Base-by-base conservation (phyloP, 2,329 filamentous ascomycete species). In the Dactylellina cionopaga region DNA sequence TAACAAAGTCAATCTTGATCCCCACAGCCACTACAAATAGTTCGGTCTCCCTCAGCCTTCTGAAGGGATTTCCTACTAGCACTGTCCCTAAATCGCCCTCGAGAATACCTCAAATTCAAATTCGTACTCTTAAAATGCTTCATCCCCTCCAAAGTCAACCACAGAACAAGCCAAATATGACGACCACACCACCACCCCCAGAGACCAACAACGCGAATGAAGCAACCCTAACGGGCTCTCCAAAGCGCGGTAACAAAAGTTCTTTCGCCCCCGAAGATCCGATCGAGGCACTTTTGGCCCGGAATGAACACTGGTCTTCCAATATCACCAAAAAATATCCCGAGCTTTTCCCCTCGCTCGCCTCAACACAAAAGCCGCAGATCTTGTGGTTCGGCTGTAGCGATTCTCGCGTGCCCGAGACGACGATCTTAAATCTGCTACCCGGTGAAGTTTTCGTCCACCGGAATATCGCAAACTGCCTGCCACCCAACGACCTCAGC, bases 401-500 rank as follows among this genome's bases (percentile, higher is more conserved):
- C 77, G 92, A 96, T 83, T 92, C 89, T 37, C 90, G 92, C 75
- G 89, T 91, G 76, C 92, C 92, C 1, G 92, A 95, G 81, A 94
- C 91, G 3, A 92, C 89, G 51, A 85, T 96, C 78, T 85, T 93
- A 25, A 89, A 90, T 77, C 85, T 92, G 68, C 85, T 91, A 78
- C 91, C 92, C 2, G 92, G 92, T 69, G 91, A 96, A 77, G 88
- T 96, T 76, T 96, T 96, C 80, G 90, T 92, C 56, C 92, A 96
- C 83, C 90, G 92, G 79, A 96, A 96, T 83, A 93, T 96, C 80
- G 92, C 91, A 81, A 96, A 96, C 83, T 87, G 94, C 78, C 82
- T 96, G 74, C 87, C 88, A 65, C 83, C 88, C 17, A 88, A 87
- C 77, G 92, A 96, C 80, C 86, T 94, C 80, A 91, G 87, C 82